Conservation (phyloP, 257 asterid genomes). For the Misopates orontium region DNA sequence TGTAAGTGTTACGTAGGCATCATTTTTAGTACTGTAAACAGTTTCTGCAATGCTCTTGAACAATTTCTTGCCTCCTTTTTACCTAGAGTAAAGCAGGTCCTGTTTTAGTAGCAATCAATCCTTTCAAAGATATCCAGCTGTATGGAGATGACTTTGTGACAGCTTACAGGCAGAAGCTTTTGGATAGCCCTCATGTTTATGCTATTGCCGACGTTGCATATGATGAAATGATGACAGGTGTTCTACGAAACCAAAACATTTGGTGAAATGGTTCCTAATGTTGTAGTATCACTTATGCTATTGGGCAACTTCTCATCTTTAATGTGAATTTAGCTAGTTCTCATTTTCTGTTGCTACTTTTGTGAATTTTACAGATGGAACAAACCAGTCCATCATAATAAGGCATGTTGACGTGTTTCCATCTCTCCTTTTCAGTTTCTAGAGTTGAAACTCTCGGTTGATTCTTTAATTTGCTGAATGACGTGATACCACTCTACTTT, state of each 20-base stretch:
- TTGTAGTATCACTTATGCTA: constrained; percentile 18
- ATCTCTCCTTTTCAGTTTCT: constrained; percentile 9
- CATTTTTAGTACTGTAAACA: not conserved
- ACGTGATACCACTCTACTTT: not conserved
- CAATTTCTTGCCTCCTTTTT: constrained; percentile 33
- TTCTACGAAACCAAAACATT: constrained; percentile 23
- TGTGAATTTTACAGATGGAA: constrained; percentile 57
- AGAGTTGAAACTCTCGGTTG: not conserved
- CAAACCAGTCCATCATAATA: constrained; percentile 83
- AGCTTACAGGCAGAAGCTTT: constrained; percentile 68
- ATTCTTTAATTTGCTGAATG: constrained; percentile 7
- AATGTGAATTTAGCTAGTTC: constrained; percentile 20
- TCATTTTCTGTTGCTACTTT: constrained; percentile 20
- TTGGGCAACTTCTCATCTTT: constrained; percentile 19
- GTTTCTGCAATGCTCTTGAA: constrained; percentile 22
- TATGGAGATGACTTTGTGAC: constrained; percentile 67
- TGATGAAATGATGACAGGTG: constrained; percentile 82
- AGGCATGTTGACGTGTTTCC: constrained; percentile 59
- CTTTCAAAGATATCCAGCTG: constrained; percentile 71
- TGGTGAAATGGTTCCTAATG: constrained; percentile 18
- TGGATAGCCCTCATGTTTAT: constrained; percentile 90
- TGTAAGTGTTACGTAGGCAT: constrained; percentile 43
- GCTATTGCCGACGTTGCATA: constrained; percentile 79
- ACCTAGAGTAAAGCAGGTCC: constrained; percentile 94
- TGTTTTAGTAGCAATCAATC: constrained; percentile 78